Evolutionary conservation across 2,329 filamentous ascomycete genomes (phyloP), one percentile per base, ranked within the genome.

Genomic region (Fusarium camptoceras): DNA sequence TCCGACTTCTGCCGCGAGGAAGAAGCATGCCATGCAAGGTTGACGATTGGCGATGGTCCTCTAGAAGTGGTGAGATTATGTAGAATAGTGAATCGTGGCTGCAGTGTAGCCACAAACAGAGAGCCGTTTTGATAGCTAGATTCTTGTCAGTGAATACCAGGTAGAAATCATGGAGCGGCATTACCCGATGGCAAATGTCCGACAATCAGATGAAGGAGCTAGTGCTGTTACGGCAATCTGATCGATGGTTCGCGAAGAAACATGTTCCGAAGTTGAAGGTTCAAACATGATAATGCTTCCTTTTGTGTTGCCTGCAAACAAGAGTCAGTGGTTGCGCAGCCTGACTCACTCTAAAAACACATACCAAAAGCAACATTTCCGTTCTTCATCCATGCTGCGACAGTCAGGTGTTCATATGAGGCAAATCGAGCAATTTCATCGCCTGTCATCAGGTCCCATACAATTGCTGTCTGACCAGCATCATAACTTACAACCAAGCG

Each of bases 1-100:
- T 98, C 95, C 1, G 96, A 97, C 81, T 97, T 98, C 80, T 98
- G 94, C 72, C 94, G 93, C 1, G 94, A 92, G 0, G 96, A 98
- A 1, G 96, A 98, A 39, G 95, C 94, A 84, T 99, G 96, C 96
- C 96, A 99, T 62, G 94, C 89, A 22, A 99, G 83, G 11, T 90
- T 93, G 6, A 94, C 90, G 53, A 99, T 94, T 4, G 94, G 92
- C 1, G 95, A 98, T 3, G 96, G 95, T 3, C 89, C 88, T 74
- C 93, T 87, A 1, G 92, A 92, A 0, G 94, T 97, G 50, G 91
- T 94, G 70, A 99, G 84, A 53, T 95, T 98, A 81, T 99, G 94
- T 51, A 98, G 81, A 70, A 98, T 97, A 5, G 92, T 97, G 79
- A 98, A 99, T 54, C 92, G 89, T 43, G 97, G 95, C 76, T 97